Conservation (phyloP, 768 basidiomycete species). For the Sarcodon aspratus region DNA sequence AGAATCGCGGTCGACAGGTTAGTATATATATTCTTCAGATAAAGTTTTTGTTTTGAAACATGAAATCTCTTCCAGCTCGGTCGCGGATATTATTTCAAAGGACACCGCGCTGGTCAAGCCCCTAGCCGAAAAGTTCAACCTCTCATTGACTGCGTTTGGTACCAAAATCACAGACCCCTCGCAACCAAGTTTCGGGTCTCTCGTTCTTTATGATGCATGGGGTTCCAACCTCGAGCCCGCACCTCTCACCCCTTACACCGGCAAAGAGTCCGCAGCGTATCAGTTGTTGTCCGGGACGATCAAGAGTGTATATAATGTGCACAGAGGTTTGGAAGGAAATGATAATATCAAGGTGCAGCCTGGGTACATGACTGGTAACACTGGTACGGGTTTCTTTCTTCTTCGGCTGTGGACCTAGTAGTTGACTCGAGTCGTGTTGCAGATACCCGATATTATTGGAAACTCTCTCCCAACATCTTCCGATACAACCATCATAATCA, state of each 20-base stretch:
- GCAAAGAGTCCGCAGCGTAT: slow-evolving; percentile 15
- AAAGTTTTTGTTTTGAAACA: no score
- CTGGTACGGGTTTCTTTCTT: not conserved
- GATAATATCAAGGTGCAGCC: slow-evolving; percentile 8
- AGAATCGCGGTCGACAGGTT: slow-evolving; percentile 54
- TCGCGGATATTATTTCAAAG: slow-evolving; percentile 31
- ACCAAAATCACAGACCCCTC: slow-evolving; percentile 19
- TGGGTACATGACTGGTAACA: not conserved
- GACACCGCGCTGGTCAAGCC: slow-evolving; percentile 30
- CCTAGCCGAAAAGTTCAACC: slow-evolving; percentile 40
- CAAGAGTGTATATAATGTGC: slow-evolving; percentile 18
- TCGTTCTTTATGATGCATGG: slow-evolving; percentile 40
- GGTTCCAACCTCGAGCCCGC: slow-evolving; percentile 50
- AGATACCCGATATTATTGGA: slow-evolving; percentile 39
- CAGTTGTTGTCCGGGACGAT: slow-evolving; percentile 24
- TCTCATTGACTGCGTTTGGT: slow-evolving; percentile 52
- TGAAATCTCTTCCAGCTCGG: slow-evolving; percentile 12
- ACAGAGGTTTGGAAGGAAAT: slow-evolving; percentile 22
- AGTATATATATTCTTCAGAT: slow-evolving; percentile 3
- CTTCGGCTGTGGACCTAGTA: not conserved
- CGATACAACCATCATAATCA: slow-evolving; percentile 34
- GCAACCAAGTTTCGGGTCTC: slow-evolving; percentile 27
- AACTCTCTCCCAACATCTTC: slow-evolving; percentile 47
- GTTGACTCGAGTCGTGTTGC: not conserved
- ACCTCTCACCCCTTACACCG: slow-evolving; percentile 37